Conservation (phyloP, 192 early-diverging fungal species). For the Pilobolus umbonatus region DNA sequence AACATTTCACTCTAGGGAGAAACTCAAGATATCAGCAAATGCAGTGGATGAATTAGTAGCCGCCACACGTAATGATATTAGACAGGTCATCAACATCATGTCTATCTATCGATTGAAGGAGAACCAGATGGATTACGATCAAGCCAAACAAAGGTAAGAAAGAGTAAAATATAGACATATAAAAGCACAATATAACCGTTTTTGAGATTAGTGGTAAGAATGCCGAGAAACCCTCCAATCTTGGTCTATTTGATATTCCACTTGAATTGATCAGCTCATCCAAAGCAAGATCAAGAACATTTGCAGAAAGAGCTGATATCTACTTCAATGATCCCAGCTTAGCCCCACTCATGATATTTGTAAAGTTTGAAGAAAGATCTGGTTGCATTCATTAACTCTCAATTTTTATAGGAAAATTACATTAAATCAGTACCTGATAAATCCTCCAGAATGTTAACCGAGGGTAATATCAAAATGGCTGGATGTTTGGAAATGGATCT, state of each 20-base stretch:
- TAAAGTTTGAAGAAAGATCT: too few relatives aligned
- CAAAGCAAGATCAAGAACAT: conserved; percentile 35
- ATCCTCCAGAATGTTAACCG: not conserved
- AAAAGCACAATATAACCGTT: not conserved
- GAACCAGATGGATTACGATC: conserved; percentile 69
- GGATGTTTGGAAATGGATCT: conserved; percentile 50
- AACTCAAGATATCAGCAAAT: conserved; percentile 67
- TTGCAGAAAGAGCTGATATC: conserved; percentile 78
- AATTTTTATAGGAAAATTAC: conserved; percentile 33
- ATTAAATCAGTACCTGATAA: conserved; percentile 20
- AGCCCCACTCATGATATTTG: conserved; percentile 90
- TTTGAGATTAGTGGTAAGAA: conserved; percentile 25
- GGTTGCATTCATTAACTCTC: not conserved
- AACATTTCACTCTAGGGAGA: conserved; percentile 51
- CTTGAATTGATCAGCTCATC: conserved; percentile 52
- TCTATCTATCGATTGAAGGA: conserved; percentile 80
- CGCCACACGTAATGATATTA: conserved; percentile 84
- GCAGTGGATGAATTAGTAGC: conserved; percentile 77
- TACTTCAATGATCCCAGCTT: conserved; percentile 91
- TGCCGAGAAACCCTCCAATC: conserved; percentile 29
- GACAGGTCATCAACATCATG: conserved; percentile 92
- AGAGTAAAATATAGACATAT: not conserved
- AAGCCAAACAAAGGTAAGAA: conserved; percentile 69
- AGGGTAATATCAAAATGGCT: not conserved
- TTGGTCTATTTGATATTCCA: conserved; percentile 75